phyloP scores from a whole-genome alignment of 2,329 filamentous ascomycete genomes.

The Calonectria pauciramosa region DNA sequence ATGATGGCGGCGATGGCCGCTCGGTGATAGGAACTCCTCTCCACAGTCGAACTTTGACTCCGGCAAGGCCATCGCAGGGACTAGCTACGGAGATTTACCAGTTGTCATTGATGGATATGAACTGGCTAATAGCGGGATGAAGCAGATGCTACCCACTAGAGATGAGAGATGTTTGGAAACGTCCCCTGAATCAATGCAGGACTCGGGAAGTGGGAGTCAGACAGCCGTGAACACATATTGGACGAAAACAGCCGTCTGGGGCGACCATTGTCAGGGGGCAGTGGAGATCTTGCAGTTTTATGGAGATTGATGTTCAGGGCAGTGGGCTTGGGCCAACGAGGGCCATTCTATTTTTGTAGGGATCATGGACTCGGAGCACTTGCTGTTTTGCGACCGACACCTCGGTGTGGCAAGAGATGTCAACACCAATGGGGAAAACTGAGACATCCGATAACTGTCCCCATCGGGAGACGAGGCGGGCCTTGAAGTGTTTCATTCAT shows the following conservation, averaged over 20 bases:
- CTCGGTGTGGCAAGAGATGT: conserved; percentile 24
- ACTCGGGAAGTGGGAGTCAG: conserved; percentile 26
- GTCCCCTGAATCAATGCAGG: conserved; percentile 25
- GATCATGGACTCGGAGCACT: conserved; percentile 13
- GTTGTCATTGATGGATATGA: conserved; percentile 10
- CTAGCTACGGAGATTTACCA: conserved; percentile 12
- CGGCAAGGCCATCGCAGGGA: background rate
- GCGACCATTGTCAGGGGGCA: conserved; percentile 18
- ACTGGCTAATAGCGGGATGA: conserved; percentile 12
- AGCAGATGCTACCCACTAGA: conserved; percentile 15
- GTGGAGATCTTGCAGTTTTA: conserved; percentile 25
- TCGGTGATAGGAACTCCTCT: background rate
- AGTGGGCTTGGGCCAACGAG: conserved; percentile 2
- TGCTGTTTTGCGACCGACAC: conserved; percentile 4
- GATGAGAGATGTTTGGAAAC: conserved; percentile 22
- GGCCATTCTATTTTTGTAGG: conserved; percentile 26
- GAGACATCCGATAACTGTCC: conserved; percentile 16
- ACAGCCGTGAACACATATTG: conserved; percentile 11
- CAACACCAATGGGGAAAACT: conserved; percentile 15
- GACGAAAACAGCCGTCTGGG: conserved; percentile 14
- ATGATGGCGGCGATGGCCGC: conserved; percentile 11
- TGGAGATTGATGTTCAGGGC: conserved; percentile 29
- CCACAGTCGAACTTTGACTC: background rate
- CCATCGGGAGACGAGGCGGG: conserved; percentile 7
- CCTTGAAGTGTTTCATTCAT: conserved; percentile 22